Evolutionary conservation across 2,329 filamentous ascomycete genomes (phyloP).

Genomic region (Camillea tinctor): DNA sequence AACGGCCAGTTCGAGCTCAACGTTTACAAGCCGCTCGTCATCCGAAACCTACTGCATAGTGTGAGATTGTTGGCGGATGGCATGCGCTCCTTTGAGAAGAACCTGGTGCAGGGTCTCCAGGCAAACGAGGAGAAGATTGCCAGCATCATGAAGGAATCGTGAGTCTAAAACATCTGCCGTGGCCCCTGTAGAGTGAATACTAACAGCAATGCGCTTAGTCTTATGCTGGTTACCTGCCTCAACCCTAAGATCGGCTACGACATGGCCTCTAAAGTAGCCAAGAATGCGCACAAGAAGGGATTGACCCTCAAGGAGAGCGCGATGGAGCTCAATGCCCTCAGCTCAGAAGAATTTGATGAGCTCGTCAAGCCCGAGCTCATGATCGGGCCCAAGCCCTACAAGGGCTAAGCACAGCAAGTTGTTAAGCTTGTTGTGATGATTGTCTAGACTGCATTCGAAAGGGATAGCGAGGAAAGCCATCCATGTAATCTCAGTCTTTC

Average conservation of each 20-base stretch:
- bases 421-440: conserved; percentile 19
- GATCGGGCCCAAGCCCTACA: conserved; percentile 74
- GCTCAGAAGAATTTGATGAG: conserved; percentile 83
- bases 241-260: conserved; percentile 98
- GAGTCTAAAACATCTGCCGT: conserved; percentile 37
- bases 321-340: conserved; percentile 87
- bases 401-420: conserved; percentile 38
- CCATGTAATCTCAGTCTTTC: too few relatives aligned
- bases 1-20: conserved; percentile 99
- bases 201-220: conserved; percentile 45
- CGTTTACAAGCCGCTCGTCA: conserved; percentile 97
- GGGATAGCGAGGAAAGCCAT: neutral
- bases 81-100: conserved; percentile 94
- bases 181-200: neutral
- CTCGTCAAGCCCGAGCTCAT: conserved; percentile 93
- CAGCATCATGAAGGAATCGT: conserved; percentile 92
- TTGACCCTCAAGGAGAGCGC: conserved; percentile 90
- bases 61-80: conserved; percentile 82
- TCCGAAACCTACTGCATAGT: conserved; percentile 93
- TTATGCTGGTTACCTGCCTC: conserved; percentile 97
- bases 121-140: conserved; percentile 93
- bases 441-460: conserved; percentile 17
- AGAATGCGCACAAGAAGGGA: conserved; percentile 99
- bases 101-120: conserved; percentile 82
- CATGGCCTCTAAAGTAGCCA: conserved; percentile 94